Conservation (phyloP, 1,284 basidiomycete species). For the Ceratobasidium sp. region DNA sequence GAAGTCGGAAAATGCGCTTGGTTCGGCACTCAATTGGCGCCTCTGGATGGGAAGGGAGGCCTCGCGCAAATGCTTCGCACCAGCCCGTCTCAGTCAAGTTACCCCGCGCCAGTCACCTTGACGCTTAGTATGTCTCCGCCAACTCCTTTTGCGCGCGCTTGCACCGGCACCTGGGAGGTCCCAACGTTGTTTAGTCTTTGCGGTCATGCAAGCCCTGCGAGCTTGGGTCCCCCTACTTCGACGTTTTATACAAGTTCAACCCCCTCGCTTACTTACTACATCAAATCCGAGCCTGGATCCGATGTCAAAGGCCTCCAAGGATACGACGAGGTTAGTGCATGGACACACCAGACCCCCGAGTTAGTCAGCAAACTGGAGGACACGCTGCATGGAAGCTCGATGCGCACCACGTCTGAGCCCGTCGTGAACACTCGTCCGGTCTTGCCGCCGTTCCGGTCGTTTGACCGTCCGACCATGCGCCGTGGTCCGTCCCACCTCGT, state of each 20-base stretch:
- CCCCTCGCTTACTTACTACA: too few species aligned
- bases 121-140: not conserved
- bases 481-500: slow-evolving; percentile 1
- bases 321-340: not conserved
- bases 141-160: not conserved
- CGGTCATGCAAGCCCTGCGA: not conserved
- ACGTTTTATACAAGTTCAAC: not conserved
- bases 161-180: not conserved
- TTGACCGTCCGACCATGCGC: slow-evolving; percentile 12
- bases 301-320: slow-evolving; percentile 3
- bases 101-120: not conserved
- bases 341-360: not conserved
- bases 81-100: not conserved
- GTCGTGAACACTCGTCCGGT: too few species aligned
- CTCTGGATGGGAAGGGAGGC: slow-evolving; percentile 71
- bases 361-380: not conserved
- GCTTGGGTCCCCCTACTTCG: not conserved
- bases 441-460: too few species aligned
- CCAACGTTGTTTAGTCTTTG: not conserved
- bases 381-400: too few species aligned
- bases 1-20: slow-evolving; percentile 82
- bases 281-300: not conserved
- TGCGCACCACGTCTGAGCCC: too few species aligned
- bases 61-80: too few species aligned
- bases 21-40: slow-evolving; percentile 81